These are phyloP conservation scores for Solanum appendiculatum DNA, from an alignment of 257 asterid species.

Conservation along the genomic window DNA sequence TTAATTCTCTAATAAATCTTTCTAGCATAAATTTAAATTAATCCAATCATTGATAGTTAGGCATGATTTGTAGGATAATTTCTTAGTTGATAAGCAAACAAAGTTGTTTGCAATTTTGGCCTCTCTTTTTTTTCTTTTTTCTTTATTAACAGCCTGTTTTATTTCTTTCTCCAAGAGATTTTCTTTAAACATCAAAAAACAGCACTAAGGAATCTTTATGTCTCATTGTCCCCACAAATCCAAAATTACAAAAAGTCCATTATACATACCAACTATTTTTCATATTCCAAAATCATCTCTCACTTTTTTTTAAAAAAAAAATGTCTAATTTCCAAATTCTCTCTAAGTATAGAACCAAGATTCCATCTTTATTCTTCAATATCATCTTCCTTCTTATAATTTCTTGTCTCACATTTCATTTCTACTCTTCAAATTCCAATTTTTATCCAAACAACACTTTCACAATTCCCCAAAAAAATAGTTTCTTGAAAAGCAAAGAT, in stretches of 20 bases:
- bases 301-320: not conserved
- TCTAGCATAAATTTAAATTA: not conserved
- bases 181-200: not conserved
- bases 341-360: not conserved
- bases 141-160: not conserved
- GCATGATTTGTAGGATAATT: not conserved
- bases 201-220: not conserved
- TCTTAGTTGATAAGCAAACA: not conserved
- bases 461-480: not conserved
- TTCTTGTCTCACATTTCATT: not conserved
- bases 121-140: not conserved
- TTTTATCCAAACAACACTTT: not conserved
- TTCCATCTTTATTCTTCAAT: not conserved
- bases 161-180: not conserved
- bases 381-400: not conserved
- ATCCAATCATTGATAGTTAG: not conserved
- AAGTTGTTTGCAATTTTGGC: not conserved
- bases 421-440: not conserved
- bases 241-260: not conserved
- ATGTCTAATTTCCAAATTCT: not conserved
- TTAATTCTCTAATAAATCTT: not conserved
- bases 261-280: not conserved
- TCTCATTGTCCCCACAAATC: not conserved
- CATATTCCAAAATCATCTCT: not conserved
- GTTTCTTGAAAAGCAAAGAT: not conserved